Evolutionary conservation across 75 land plant species (phyloP).

Genomic region (Isoetes taiwanensis): DNA sequence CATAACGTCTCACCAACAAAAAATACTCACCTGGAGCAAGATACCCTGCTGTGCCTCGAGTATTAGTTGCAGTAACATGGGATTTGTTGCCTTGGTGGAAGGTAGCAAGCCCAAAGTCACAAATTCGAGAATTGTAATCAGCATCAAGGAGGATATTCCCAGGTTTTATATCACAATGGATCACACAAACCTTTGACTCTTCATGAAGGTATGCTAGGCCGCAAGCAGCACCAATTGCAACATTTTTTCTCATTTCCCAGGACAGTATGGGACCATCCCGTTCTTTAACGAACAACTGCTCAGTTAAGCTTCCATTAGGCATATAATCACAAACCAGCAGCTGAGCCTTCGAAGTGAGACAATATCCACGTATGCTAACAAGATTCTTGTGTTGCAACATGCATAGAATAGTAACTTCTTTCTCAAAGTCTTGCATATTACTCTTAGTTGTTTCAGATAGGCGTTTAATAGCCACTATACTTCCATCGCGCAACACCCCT

Average conservation of each 20-base stretch:
- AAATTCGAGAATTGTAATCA: too few relatives aligned
- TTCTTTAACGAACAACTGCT: slow-evolving; percentile 53
- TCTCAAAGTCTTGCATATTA: slow-evolving; percentile 36
- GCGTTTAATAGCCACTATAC: slow-evolving; percentile 49
- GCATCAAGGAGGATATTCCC: slow-evolving; percentile 61
- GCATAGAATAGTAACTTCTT: slow-evolving; percentile 55
- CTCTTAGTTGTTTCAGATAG: slow-evolving; percentile 29
- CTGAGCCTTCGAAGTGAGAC: slow-evolving; percentile 42
- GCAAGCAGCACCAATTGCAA: slow-evolving; percentile 51
- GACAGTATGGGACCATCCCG: slow-evolving; percentile 25
- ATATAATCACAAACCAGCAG: slow-evolving; percentile 68
- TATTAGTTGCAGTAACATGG: too few relatives aligned
- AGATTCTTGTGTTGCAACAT: slow-evolving; percentile 60
- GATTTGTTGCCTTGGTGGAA: too few relatives aligned
- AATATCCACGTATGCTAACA: slow-evolving; percentile 61
- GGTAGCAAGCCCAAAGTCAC: too few relatives aligned
- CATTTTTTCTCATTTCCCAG: slow-evolving; percentile 39
- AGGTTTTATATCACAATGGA: slow-evolving; percentile 67
- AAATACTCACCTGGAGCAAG: too few relatives aligned
- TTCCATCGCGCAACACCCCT: slow-evolving; percentile 36
- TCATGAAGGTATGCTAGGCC: slow-evolving; percentile 67
- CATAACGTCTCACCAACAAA: too few relatives aligned
- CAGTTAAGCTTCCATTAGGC: slow-evolving; percentile 57
- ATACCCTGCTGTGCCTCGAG: too few relatives aligned
- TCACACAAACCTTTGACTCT: slow-evolving; percentile 46